Percentiles rank a stretch among this genome's conserved stretches.
These are phyloP conservation scores for Pleurotus platypus DNA, from an alignment of 768 basidiomycete genomes.

Conservation along the genomic window DNA sequence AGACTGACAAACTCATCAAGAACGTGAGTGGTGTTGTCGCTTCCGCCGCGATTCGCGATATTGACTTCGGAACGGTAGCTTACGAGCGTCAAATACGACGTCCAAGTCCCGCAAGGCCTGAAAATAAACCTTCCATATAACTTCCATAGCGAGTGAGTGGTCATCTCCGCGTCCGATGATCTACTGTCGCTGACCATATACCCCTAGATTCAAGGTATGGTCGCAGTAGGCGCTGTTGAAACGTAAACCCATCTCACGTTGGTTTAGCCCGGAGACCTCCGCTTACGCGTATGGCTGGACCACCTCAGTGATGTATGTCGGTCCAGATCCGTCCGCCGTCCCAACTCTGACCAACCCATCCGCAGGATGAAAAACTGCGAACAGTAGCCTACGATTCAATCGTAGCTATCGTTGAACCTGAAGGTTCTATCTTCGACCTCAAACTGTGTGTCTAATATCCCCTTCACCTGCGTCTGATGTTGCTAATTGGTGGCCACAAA, in stretches of 20 bases:
- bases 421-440: slow-evolving; percentile 71
- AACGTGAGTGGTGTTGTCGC: slow-evolving; percentile 44
- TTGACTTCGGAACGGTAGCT: slow-evolving; percentile 36
- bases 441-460: slow-evolving; percentile 55
- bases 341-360: not conserved
- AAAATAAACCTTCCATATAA: slow-evolving; percentile 66
- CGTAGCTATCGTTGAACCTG: slow-evolving; percentile 78
- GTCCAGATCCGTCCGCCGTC: not conserved
- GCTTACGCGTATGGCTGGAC: slow-evolving; percentile 75
- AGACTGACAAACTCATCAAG: slow-evolving; percentile 61
- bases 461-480: not conserved
- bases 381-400: slow-evolving; percentile 71
- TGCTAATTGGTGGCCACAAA: not conserved
- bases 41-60: not conserved
- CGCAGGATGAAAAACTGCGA: slow-evolving; percentile 55
- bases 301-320: slow-evolving; percentile 55
- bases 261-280: slow-evolving; percentile 68
- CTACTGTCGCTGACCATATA: slow-evolving; percentile 13
- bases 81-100: slow-evolving; percentile 48
- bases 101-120: slow-evolving; percentile 49
- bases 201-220: slow-evolving; percentile 57
- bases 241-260: not conserved
- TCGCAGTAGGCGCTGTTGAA: not conserved
- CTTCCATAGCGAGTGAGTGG: slow-evolving; percentile 79
- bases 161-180: not conserved